Evolutionary conservation across 257 asterid species (phyloP).

Genomic region (Solanum pimpinellifolium): DNA sequence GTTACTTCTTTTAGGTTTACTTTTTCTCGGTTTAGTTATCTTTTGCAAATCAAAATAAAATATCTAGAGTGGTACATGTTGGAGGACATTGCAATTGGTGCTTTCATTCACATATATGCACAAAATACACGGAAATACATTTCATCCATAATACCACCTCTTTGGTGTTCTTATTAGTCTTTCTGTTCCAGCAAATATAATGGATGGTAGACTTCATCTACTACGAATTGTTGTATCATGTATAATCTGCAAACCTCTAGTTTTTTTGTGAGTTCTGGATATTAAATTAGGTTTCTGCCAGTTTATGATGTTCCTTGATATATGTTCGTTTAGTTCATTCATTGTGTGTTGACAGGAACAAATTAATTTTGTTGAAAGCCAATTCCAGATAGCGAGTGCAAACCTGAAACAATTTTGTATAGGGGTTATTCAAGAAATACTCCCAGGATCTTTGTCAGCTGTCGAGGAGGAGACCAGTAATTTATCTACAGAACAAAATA

Average conservation of each 20-base stretch:
- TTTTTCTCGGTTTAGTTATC: not conserved
- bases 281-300: not conserved
- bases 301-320: not conserved
- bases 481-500: not conserved
- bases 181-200: not conserved
- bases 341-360: conserved; percentile 8
- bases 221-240: not conserved
- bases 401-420: conserved; percentile 13
- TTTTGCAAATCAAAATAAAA: not conserved
- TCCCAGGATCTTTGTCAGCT: not conserved
- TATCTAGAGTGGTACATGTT: not conserved
- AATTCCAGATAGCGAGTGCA: conserved; percentile 4
- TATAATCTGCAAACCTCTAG: not conserved
- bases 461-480: not conserved
- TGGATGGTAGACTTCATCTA: not conserved
- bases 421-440: conserved; percentile 9
- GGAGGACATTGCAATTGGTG: not conserved
- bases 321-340: not conserved
- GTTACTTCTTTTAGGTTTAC: not conserved
- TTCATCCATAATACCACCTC: not conserved
- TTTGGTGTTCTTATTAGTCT: not conserved
- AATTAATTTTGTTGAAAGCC: conserved; percentile 7
- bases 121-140: not conserved
- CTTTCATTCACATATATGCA: not conserved
- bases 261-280: not conserved